Percentiles rank a stretch among this genome's conserved stretches.
These are phyloP conservation scores for Pichia sp. DNA, from an alignment of 1,139 yeast genomes.

Conservation along the genomic window DNA sequence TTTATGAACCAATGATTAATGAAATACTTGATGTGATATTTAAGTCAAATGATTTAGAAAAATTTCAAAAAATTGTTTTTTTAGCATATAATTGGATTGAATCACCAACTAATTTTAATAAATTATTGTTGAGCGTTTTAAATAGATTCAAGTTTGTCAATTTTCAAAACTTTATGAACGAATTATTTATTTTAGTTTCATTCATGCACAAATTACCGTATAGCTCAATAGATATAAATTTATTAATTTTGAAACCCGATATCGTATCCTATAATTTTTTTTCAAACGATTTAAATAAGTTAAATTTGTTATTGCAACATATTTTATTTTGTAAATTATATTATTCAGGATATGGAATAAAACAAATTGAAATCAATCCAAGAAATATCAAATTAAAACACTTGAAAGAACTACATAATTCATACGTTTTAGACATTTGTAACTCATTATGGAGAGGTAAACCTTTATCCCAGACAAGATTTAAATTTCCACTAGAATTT, in stretches of 20 bases:
- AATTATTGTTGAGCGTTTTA: neutral
- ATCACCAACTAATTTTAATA: neutral
- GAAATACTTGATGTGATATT: neutral
- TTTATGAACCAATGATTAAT: neutral
- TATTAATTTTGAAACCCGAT: conserved; percentile 36
- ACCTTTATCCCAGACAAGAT: conserved; percentile 22
- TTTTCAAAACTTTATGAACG: neutral
- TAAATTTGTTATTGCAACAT: conserved; percentile 46
- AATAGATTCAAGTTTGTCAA: neutral
- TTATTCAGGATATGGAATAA: conserved; percentile 23
- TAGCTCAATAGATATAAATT: conserved; percentile 19
- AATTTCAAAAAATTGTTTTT: neutral
- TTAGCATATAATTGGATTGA: conserved; percentile 4
- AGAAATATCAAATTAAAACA: conserved; percentile 16
- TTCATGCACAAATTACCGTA: conserved; percentile 16
- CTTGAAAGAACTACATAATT: conserved; percentile 40
- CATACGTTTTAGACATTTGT: conserved; percentile 53
- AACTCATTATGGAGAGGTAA: conserved; percentile 61
- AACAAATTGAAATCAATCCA: conserved; percentile 20
- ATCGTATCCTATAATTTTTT: conserved; percentile 36
- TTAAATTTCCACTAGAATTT: conserved; percentile 33
- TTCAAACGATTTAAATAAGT: conserved; percentile 36
- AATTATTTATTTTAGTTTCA: neutral
- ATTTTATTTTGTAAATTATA: conserved; percentile 39
- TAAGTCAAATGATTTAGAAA: neutral